These are phyloP conservation scores for Trypanosoma vivax DNA, from an alignment of 208 protist species.

Conservation along the genomic window DNA sequence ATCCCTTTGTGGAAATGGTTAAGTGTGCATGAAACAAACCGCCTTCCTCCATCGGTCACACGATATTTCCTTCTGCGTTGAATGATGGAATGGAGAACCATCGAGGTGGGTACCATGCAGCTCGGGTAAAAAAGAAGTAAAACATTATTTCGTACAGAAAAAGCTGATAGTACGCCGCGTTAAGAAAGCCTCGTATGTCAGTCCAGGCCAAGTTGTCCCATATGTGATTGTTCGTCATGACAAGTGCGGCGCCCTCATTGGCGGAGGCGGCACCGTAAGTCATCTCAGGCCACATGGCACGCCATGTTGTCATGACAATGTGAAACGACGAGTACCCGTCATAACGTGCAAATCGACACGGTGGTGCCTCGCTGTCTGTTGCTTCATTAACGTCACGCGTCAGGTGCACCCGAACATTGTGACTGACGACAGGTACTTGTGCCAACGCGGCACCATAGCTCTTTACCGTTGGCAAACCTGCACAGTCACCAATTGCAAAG, in stretches of 20 bases:
- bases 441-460: conserved; percentile 72
- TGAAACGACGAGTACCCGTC: conserved; percentile 81
- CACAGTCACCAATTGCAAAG: conserved; percentile 81
- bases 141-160: conserved; percentile 77
- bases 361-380: neutral
- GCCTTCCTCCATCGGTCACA: too few species aligned
- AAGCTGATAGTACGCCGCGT: conserved; percentile 57
- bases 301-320: conserved; percentile 77
- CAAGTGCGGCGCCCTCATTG: conserved; percentile 11
- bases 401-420: conserved; percentile 69
- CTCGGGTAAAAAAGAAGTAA: conserved; percentile 71
- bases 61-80: conserved; percentile 14
- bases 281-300: conserved; percentile 83
- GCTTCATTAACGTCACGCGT: conserved; percentile 14
- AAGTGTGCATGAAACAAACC: too few species aligned
- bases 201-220: conserved; percentile 71
- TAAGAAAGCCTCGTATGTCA: conserved; percentile 48
- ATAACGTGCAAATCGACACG: conserved; percentile 25
- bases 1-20: too few species aligned
- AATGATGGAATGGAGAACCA: conserved; percentile 63
- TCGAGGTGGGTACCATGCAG: conserved; percentile 65
- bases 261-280: conserved; percentile 23
- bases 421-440: conserved; percentile 77
- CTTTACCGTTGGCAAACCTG: conserved; percentile 69
- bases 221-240: conserved; percentile 51